phyloP scores from a whole-genome alignment of 2,329 filamentous ascomycete genomes.

The Ophiostoma sp. region DNA sequence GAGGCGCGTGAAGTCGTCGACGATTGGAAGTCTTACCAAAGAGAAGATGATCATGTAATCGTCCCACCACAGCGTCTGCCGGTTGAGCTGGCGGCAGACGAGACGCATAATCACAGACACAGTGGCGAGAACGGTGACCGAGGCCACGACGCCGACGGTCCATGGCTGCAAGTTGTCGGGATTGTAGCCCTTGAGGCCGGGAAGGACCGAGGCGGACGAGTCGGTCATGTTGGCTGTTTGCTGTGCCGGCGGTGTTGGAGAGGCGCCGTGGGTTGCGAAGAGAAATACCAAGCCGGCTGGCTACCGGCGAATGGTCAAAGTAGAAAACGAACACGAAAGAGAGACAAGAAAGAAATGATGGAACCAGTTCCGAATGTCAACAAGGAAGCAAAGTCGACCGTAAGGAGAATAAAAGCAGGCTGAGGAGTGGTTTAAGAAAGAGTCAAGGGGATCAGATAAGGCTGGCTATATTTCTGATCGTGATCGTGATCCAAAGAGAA shows the following conservation, averaged over 20 bases:
- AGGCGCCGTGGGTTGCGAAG: not conserved
- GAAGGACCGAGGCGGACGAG: not conserved
- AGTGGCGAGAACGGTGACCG: constrained; percentile 5
- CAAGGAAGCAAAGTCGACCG: not conserved
- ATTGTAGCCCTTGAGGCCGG: constrained; percentile 13
- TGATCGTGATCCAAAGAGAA: not conserved
- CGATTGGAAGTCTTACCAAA: not conserved
- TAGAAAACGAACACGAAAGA: not conserved
- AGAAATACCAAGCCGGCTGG: not conserved
- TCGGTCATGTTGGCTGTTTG: not conserved
- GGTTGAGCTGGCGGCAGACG: not conserved
- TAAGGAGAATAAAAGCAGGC: not conserved
- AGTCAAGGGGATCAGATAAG: not conserved
- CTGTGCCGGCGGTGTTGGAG: not conserved
- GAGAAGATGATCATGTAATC: constrained; percentile 8
- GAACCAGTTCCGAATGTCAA: constrained; percentile 6
- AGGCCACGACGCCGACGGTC: constrained; percentile 9
- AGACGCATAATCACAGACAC: not conserved
- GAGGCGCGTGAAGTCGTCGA: too few species aligned
- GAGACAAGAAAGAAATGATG: not conserved
- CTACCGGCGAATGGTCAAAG: too few species aligned
- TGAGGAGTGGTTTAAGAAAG: not conserved
- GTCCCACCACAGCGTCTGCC: constrained; percentile 7
- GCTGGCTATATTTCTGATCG: not conserved
- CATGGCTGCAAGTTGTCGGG: constrained; percentile 9